Percentiles rank a stretch among this genome's conserved stretches.
phyloP scores from a whole-genome alignment of 352 stramenopile genomes.

The Pythium apleroticum region DNA sequence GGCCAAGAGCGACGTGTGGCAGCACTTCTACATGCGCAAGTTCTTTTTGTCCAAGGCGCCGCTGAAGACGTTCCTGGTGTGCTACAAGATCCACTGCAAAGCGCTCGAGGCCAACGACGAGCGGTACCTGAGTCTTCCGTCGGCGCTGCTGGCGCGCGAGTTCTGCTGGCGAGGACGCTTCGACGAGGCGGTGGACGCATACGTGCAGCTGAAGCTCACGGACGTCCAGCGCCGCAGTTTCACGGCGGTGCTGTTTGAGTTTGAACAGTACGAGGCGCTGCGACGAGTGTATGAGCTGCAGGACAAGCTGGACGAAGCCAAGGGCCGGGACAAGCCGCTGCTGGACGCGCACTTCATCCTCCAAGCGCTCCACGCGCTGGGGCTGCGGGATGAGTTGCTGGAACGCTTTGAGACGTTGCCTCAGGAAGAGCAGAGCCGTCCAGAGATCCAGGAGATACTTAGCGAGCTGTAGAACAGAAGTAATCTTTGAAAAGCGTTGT shows the following conservation, averaged over 20 bases:
- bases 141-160: conserved; percentile 44
- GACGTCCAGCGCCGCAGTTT: conserved; percentile 33
- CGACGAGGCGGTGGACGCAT: conserved; percentile 50
- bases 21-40: conserved; percentile 59
- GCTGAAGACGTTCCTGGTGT: conserved; percentile 39
- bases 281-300: conserved; percentile 53
- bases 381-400: conserved; percentile 46
- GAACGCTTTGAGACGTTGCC: conserved; percentile 47
- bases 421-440: conserved; percentile 40
- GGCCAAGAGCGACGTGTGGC: conserved; percentile 40
- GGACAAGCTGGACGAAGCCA: conserved; percentile 20
- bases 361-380: conserved; percentile 44
- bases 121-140: conserved; percentile 26
- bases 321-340: conserved; percentile 16
- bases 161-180: conserved; percentile 58
- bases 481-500: too few relatives aligned
- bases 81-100: conserved; percentile 29
- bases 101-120: conserved; percentile 10
- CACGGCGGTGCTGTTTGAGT: conserved; percentile 41
- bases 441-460: conserved; percentile 54
- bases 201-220: conserved; percentile 39
- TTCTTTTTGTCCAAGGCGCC: conserved; percentile 58
- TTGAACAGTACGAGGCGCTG: conserved; percentile 55
- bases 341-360: conserved; percentile 52
- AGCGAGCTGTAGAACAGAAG: background rate